These are phyloP conservation scores for Argentina anserina DNA, from an alignment of 306 rosid species.

Conservation along the genomic window DNA sequence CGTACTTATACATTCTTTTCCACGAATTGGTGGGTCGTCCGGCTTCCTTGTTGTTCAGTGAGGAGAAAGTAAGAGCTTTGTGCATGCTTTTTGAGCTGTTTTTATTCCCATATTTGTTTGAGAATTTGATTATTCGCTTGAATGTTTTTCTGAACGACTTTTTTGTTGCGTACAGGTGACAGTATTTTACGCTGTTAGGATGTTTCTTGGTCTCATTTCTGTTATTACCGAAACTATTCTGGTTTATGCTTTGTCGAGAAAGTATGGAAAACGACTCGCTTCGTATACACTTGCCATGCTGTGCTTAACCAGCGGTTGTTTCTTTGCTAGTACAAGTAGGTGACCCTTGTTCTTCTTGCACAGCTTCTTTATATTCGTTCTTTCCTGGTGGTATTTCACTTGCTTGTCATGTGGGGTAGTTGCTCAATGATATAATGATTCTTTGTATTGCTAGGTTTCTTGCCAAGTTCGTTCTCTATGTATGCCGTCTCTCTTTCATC, in stretches of 20 bases:
- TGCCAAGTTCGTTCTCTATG: conserved; percentile 99
- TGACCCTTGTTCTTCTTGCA: conserved; percentile 22
- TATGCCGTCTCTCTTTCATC: conserved; percentile 87
- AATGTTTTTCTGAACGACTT: conserved; percentile 18
- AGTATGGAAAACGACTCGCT: conserved; percentile 88
- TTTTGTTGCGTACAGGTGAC: conserved; percentile 54
- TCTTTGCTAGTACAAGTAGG: conserved; percentile 98
- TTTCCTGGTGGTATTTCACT: not conserved
- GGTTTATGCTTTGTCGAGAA: conserved; percentile 82
- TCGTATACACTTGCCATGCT: conserved; percentile 95
- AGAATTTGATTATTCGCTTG: not conserved
- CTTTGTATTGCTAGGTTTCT: conserved; percentile 58
- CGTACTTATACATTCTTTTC: conserved; percentile 79
- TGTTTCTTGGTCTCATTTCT: conserved; percentile 79
- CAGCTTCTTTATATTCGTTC: not conserved
- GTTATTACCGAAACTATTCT: conserved; percentile 76
- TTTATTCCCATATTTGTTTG: not conserved
- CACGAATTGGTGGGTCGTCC: conserved; percentile 90
- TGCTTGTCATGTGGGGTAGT: not conserved
- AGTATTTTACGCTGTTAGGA: conserved; percentile 88
- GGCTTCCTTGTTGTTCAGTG: conserved; percentile 72
- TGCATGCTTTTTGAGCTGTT: not conserved
- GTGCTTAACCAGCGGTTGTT: conserved; percentile 93
- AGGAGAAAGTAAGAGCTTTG: conserved; percentile 62
- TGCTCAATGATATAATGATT: not conserved